These are phyloP conservation scores for Inga oerstediana DNA, from an alignment of 306 rosid genomes.

Conservation along the genomic window DNA sequence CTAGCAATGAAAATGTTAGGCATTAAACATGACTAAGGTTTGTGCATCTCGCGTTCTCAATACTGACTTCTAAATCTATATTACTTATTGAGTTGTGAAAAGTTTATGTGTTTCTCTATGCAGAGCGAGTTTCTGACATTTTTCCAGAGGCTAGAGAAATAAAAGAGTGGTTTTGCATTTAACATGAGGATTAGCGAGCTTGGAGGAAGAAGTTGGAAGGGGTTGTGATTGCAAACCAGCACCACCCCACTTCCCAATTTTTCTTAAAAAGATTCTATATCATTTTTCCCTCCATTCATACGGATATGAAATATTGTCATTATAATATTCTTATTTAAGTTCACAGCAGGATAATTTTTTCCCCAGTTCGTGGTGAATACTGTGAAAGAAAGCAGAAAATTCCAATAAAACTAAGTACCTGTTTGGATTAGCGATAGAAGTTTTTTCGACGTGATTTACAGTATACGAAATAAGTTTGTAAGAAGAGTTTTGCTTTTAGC, in stretches of 20 bases:
- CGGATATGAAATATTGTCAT: neutral
- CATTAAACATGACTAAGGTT: constrained; percentile 52
- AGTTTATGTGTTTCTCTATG: neutral
- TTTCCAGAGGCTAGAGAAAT: neutral
- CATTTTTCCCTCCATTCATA: neutral
- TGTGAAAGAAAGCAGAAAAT: neutral
- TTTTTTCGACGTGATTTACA: too few species aligned
- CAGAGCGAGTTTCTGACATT: neutral
- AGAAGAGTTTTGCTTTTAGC: too few species aligned
- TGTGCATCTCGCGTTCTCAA: constrained; percentile 17
- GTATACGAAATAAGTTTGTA: too few species aligned
- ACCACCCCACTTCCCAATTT: neutral
- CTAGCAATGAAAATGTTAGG: constrained; percentile 79
- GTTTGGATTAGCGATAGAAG: too few species aligned
- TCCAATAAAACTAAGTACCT: neutral
- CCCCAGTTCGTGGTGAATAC: neutral
- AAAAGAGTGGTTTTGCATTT: neutral
- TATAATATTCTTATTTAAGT: neutral
- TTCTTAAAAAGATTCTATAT: neutral
- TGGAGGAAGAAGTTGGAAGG: neutral
- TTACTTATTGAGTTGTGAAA: constrained; percentile 14
- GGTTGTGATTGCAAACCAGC: neutral
- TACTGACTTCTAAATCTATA: neutral
- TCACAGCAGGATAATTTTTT: neutral
- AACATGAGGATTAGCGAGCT: constrained; percentile 4